Percentiles rank a stretch among this genome's conserved stretches.
phyloP scores from a whole-genome alignment of 441 rosid genomes.

The Omphalea diandra region DNA sequence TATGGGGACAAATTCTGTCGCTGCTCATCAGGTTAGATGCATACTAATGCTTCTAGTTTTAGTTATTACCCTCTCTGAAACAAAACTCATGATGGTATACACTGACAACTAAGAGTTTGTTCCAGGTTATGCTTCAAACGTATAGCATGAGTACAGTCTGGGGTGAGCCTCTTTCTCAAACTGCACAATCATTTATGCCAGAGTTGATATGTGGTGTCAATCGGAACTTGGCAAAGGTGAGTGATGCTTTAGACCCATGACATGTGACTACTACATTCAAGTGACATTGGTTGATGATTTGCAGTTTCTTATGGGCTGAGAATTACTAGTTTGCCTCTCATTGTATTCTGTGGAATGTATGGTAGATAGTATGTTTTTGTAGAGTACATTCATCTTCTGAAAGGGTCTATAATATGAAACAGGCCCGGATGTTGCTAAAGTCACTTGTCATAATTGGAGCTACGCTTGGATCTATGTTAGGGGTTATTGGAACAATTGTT shows the following conservation, averaged over 20 bases:
- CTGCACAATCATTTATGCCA: conserved; percentile 96
- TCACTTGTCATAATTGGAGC: conserved; percentile 82
- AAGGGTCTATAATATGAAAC: conserved; percentile 26
- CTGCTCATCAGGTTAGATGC: conserved; percentile 92
- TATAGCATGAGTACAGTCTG: conserved; percentile 68
- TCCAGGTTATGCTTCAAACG: conserved; percentile 86
- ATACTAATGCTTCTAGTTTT: conserved; percentile 6
- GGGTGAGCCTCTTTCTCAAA: conserved; percentile 92
- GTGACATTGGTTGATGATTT: background rate
- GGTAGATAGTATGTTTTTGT: conserved; percentile 10
- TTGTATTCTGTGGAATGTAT: background rate
- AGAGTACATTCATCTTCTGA: conserved; percentile 14
- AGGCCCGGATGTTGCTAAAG: conserved; percentile 80
- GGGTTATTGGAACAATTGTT: conserved; percentile 59
- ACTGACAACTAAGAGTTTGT: conserved; percentile 1
- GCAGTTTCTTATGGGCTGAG: background rate
- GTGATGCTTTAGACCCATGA: conserved; percentile 5
- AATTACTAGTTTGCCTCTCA: background rate
- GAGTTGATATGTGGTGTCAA: conserved; percentile 71
- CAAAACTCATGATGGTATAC: conserved; percentile 1
- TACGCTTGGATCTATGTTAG: conserved; percentile 61
- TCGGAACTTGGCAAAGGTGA: conserved; percentile 64
- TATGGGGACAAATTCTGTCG: conserved; percentile 74
- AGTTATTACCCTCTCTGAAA: conserved; percentile 13
- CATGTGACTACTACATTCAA: conserved; percentile 1